These are phyloP conservation scores for Pythium apleroticum DNA, from an alignment of 352 stramenopile genomes.

Conservation along the genomic window DNA sequence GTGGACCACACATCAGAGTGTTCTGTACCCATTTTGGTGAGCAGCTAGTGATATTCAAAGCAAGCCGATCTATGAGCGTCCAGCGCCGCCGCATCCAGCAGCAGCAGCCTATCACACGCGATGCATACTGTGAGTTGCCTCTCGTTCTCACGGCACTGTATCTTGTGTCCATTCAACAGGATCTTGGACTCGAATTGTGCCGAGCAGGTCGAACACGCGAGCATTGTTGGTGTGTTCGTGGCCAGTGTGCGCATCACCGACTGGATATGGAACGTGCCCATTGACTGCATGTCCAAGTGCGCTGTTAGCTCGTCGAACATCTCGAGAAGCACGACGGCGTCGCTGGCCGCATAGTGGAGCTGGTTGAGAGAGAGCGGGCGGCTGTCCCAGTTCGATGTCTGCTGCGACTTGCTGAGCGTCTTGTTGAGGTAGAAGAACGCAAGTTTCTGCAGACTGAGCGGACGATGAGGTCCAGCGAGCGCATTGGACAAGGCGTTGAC, in stretches of 20 bases:
- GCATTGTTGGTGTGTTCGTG: conserved; percentile 36
- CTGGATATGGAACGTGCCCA: conserved; percentile 41
- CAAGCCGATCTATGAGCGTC: conserved; percentile 45
- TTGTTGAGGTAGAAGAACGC: conserved; percentile 70
- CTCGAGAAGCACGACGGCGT: conserved; percentile 74
- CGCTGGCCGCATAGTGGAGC: conserved; percentile 70
- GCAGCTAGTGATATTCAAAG: not conserved
- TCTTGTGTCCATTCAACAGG: conserved; percentile 46
- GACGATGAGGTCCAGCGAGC: conserved; percentile 42
- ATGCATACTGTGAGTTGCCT: conserved; percentile 41
- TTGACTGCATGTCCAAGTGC: conserved; percentile 31
- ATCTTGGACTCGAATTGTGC: conserved; percentile 30
- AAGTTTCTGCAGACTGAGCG: conserved; percentile 74
- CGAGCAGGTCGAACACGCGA: conserved; percentile 60
- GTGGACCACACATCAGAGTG: not conserved
- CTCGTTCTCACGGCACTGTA: conserved; percentile 36
- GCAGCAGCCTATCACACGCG: conserved; percentile 44
- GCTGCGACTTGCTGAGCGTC: conserved; percentile 70
- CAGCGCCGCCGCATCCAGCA: conserved; percentile 45
- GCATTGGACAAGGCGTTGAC: conserved; percentile 73
- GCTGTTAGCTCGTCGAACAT: conserved; percentile 57
- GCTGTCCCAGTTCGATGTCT: conserved; percentile 76
- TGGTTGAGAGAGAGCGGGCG: conserved; percentile 54
- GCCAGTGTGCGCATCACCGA: conserved; percentile 55
- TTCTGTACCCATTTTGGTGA: not conserved